These are phyloP conservation scores for Penicillium egyptiacum DNA, from an alignment of 495 filamentous ascomycete species.

Conservation along the genomic window DNA sequence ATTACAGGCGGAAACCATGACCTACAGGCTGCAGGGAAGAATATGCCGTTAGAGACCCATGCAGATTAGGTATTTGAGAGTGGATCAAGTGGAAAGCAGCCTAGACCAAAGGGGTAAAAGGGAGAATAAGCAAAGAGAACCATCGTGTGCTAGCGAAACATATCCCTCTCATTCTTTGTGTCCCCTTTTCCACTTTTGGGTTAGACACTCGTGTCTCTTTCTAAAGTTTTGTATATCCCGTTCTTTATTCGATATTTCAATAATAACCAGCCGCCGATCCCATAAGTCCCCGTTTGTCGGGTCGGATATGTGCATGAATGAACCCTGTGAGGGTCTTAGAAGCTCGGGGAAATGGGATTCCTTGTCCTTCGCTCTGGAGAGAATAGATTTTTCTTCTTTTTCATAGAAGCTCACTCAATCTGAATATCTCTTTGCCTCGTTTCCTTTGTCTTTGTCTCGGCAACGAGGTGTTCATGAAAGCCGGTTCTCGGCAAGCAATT, in stretches of 20 bases:
- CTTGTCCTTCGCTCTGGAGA: constrained; percentile 3
- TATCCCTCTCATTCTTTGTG: constrained; percentile 19
- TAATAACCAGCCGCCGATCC: constrained; percentile 9
- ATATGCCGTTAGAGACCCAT: constrained; percentile 21
- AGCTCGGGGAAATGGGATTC: constrained; percentile 5
- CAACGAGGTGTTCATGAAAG: not conserved
- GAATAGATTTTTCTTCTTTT: constrained; percentile 1
- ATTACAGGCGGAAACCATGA: constrained; percentile 18
- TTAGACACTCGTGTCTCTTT: not conserved
- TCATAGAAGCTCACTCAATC: not conserved
- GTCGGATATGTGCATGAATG: constrained; percentile 18
- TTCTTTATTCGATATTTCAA: constrained; percentile 10
- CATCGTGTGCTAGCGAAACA: constrained; percentile 17
- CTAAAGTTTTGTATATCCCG: not conserved
- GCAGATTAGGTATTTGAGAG: constrained; percentile 21
- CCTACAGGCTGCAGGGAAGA: constrained; percentile 29
- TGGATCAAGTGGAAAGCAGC: constrained; percentile 11
- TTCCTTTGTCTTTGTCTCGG: constrained; percentile 12
- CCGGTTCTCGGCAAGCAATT: constrained; percentile 9
- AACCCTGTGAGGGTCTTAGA: constrained; percentile 14
- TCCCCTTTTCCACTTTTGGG: constrained; percentile 10
- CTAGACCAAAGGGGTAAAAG: constrained; percentile 24
- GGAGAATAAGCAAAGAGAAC: constrained; percentile 11
- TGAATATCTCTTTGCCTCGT: constrained; percentile 8
- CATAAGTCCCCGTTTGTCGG: constrained; percentile 15